Base-by-base conservation (phyloP, 257 asterid species). In the Primulina tabacum region DNA sequence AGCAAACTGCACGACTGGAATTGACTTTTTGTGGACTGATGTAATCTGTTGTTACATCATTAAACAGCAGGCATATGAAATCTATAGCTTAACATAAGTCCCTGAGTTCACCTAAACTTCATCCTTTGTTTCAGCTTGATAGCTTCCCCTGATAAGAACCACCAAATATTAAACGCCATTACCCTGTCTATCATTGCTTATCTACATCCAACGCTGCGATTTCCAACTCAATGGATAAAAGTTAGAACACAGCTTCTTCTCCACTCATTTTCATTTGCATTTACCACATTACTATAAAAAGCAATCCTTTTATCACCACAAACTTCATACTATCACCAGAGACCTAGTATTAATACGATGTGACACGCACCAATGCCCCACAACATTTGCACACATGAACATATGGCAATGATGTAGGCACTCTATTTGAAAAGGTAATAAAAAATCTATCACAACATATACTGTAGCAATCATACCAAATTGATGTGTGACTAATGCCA, bases 401-500 rank as follows among this genome's bases (percentile, higher is more conserved):
- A 18, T 18, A 30, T 60, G 56, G 60, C 37, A 14, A 30, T 26
- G 5, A 38, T 38, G 64, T 12, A 57, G 32, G 43, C 40, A 2
- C 11, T 55, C 40, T 33, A 64, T 72, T 63, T 60, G 63, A 59
- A 47, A 24, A 75, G 61, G 72, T 18, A 53, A 66, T 38, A 7
- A 40, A 62, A 57, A 35, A 64, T 65, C 65, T 74, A 10, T 43
- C 65, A 62, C 71, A 70, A 50, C 50, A 55, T 64, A 24, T 58
- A 20, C 8, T 3, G 29, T 43, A 60, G 60, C 64, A 66, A 34
- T 63, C 83, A 16, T 75, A 87, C 89, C 87, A 80, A 63, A 78
- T 80, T 68, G 88, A 81, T 9, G 79, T 70, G 76, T 79, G 82
- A 70, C 79, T 78, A 61, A 87, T 85, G 47, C 94, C 94, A 71